Evolutionary conservation across 495 filamentous ascomycete genomes (phyloP), one percentile per base, ranked within the genome.

Genomic region (Parathielavia appendiculata): DNA sequence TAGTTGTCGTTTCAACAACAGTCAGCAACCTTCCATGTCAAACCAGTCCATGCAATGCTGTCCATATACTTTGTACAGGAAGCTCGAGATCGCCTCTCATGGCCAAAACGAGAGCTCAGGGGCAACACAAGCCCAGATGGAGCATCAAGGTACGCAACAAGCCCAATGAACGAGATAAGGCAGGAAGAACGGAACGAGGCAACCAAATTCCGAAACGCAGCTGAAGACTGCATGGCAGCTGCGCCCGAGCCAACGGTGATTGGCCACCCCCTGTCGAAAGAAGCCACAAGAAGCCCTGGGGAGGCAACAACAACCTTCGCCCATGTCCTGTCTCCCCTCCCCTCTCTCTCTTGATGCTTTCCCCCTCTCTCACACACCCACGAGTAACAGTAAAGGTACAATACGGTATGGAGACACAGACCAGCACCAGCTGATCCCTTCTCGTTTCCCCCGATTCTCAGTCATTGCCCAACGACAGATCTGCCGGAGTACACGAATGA

Each of bases 91-190:
- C 11, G 39, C 40, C 35, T 16, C 34, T 32, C 22, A 54, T 20
- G 16, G 14, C 39, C 23, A 19, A 36, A 46, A 26, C 34, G n/a
- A n/a, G 32, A 23, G 10, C 8, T 5, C 5, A 2, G 38, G 26
- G 53, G 53, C 32, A 38, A 38, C 41, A 56, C 53, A 36, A 55
- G 19, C 39, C 35, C 39, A 34, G 41, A 54, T 54, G n/a, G 1
- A 38, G 48, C 43, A 36, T 19, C 53, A 56, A 17, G 17, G 47
- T 20, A 26, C 26, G 19, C 41, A 26, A 34, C 17, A 8, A 17
- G 22, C 12, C 36, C 23, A 43, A 16, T 23, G 38, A 43, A 16
- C 12, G 9, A 17, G 17, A 46, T 54, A 39, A 55, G 52, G 41
- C 41, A 36, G n/a, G 4, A 30, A 45, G n/a, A 10, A 49, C 48